phyloP scores from a whole-genome alignment of 1,139 yeast species.

The Yamadazyma diospyri region DNA sequence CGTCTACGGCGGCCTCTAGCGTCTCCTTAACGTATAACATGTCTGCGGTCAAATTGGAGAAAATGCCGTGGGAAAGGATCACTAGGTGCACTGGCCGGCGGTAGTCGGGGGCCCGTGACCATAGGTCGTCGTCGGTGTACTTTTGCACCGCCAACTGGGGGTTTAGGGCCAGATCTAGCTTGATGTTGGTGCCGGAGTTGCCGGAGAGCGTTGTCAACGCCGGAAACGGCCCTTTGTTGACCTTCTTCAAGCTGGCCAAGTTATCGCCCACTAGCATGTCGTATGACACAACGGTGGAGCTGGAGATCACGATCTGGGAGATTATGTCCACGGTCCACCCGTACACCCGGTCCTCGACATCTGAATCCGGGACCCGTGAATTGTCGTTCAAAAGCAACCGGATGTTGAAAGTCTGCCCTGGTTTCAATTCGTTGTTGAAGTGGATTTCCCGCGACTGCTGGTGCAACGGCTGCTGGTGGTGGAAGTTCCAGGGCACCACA shows the following conservation, averaged over 20 bases:
- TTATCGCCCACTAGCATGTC: conserved; percentile 60
- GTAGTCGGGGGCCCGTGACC: conserved; percentile 52
- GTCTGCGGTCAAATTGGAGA: conserved; percentile 86
- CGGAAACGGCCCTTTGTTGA: conserved; percentile 25
- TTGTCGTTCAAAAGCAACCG: conserved; percentile 46
- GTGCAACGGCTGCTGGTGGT: conserved; percentile 26
- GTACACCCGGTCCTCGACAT: conserved; percentile 29
- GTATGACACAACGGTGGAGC: conserved; percentile 61
- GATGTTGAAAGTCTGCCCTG: conserved; percentile 59
- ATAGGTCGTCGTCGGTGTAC: conserved; percentile 61
- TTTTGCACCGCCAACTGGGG: conserved; percentile 39
- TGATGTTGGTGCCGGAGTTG: conserved; percentile 8
- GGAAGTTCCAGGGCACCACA: conserved; percentile 51
- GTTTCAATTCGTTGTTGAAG: conserved; percentile 47
- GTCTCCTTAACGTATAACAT: conserved; percentile 81
- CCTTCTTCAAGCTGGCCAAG: conserved; percentile 26
- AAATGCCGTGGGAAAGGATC: conserved; percentile 84
- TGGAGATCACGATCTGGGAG: conserved; percentile 77
- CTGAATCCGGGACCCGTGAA: conserved; percentile 20
- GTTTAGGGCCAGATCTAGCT: conserved; percentile 15
- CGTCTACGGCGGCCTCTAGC: conserved; percentile 57
- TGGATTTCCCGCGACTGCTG: conserved; percentile 33
- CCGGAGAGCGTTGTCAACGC: conserved; percentile 16
- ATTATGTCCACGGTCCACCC: conserved; percentile 81
- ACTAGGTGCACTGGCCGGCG: conserved; percentile 64